Conservation (phyloP, 1,284 basidiomycete species). For the Ustilago tritici region DNA sequence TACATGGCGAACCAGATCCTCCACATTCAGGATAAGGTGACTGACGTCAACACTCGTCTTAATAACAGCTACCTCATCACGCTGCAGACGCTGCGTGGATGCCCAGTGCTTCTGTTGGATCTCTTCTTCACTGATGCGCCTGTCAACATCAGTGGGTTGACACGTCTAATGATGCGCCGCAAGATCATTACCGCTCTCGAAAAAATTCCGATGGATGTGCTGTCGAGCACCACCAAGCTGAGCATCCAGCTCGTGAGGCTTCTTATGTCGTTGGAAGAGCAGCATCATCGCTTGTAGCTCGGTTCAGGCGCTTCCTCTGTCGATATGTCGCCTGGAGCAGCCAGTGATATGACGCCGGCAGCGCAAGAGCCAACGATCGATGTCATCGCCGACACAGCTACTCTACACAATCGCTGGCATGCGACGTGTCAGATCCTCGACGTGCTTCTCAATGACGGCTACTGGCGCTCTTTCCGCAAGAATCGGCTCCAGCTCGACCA, state of each 20-base stretch:
- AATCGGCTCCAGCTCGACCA: slow-evolving; percentile 33
- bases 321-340: background rate
- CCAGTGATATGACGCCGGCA: background rate
- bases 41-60: slow-evolving; percentile 17
- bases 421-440: slow-evolving; percentile 39
- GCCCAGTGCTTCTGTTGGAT: slow-evolving; percentile 35
- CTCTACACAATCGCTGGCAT: slow-evolving; percentile 35
- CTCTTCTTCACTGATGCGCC: slow-evolving; percentile 33
- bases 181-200: slow-evolving; percentile 38
- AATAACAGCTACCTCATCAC: slow-evolving; percentile 33
- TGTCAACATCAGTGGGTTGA: slow-evolving; percentile 25
- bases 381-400: slow-evolving; percentile 9
- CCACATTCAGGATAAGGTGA: slow-evolving; percentile 45
- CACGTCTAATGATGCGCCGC: slow-evolving; percentile 39
- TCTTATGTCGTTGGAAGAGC: slow-evolving; percentile 33
- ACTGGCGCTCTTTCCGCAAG: slow-evolving; percentile 45
- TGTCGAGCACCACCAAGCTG: slow-evolving; percentile 37
- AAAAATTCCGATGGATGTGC: slow-evolving; percentile 28
- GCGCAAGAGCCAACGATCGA: background rate
- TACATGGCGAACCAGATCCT: slow-evolving; percentile 46
- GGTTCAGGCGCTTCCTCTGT: background rate
- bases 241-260: slow-evolving; percentile 26
- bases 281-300: slow-evolving; percentile 22
- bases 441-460: slow-evolving; percentile 46
- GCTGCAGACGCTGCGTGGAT: slow-evolving; percentile 40